Evolutionary conservation across 2,329 filamentous ascomycete genomes (phyloP), one percentile per base, ranked within the genome.

Genomic region (Byssoonygena ceratinophila): DNA sequence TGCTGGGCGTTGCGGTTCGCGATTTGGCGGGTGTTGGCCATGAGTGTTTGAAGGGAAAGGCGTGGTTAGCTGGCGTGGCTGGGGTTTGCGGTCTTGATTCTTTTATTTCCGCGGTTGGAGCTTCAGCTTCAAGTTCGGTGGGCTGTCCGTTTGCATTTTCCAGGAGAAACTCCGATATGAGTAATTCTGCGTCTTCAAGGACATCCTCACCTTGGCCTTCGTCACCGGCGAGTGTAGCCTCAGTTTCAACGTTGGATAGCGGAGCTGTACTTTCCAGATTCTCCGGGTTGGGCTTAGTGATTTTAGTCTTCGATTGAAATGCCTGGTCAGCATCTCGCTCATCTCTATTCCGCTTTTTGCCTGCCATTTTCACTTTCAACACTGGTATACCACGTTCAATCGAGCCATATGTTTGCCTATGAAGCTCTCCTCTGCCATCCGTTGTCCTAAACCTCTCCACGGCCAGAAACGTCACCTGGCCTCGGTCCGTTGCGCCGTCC

Each of bases 401-500:
- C 34, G 3, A 16, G 2, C 20, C 34, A 27, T 54, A 44, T 37
- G 37, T 23, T 25, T 54, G 22, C 25, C 14, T 25, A 1, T 16
- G 34, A 9, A 23, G 12, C 11, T 9, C 14, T 5, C 27, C 5
- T 49, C 11, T 36, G 11, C 22, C 8, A 20, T 48, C 27, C 1
- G 58, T 34, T 40, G 52, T 56, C 36, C 52, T 54, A 43, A 60
- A 63, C 20, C 58, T 56, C 14, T 57, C 54, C 12, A 65, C 54
- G 4, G 60, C 61, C 18, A 65, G 40, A 51, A 60, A 64, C 8
- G 61, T 48, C 22, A 64, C 56, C 18, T 55, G 34, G 2, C 47
- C 50, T 31, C 5, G 22, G n/a, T 58, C 36, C 16, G 34, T 9
- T 12, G 16, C 27, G 29, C 12, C 14, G 29, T 39, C 32, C 5